Evolutionary conservation across 768 basidiomycete genomes (phyloP), one percentile per base, ranked within the genome.

Genomic region (Naematelia aurantialba): DNA sequence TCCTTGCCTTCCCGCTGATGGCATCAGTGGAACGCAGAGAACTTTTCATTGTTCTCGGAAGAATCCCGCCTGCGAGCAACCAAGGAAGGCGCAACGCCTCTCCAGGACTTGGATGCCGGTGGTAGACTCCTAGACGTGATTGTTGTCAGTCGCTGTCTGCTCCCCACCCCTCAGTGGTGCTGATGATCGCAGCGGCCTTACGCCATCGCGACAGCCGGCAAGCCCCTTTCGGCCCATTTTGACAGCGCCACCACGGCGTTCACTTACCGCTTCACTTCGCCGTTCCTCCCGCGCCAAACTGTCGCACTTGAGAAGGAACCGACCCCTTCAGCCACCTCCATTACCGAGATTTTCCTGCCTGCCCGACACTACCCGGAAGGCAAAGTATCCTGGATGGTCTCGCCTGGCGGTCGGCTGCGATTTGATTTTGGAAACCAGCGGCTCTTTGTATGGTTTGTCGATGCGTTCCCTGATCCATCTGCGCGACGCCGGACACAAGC

Each of bases 41-140:
- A 93, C 78, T 97, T 99, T 74, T 91, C 90, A 1, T 96, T 90
- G 89, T 97, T 91, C 82, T 51, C 87, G 83, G 61, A 72, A 26
- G 50, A 68, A 5, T 63, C 65, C 31, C 61, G 68, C 25, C 58
- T 45, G 30, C 52, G 52, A 14, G 14, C 19, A 22, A n/a, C 19
- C 31, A 45, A 19, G 31, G 58, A 55, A 29, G 50, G 12, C 21
- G 45, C 12, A 26, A 42, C 17, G 44, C 45, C 24, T 30, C 12
- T 11, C 27, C n/a, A 30, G n/a, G 83, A 85, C 4, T 81, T 92
- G 29, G 91, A 98, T 73, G 85, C 87, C 46, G 92, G 93, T 2
- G 88, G 81, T 0, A 81, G 93, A 17, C 85, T 93, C 46, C 80
- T 97, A 1, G 78, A 83, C 13, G 82, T 88, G 2, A 77, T 96